phyloP scores from a whole-genome alignment of 345 rosid species.

The Acer yangbiense region DNA sequence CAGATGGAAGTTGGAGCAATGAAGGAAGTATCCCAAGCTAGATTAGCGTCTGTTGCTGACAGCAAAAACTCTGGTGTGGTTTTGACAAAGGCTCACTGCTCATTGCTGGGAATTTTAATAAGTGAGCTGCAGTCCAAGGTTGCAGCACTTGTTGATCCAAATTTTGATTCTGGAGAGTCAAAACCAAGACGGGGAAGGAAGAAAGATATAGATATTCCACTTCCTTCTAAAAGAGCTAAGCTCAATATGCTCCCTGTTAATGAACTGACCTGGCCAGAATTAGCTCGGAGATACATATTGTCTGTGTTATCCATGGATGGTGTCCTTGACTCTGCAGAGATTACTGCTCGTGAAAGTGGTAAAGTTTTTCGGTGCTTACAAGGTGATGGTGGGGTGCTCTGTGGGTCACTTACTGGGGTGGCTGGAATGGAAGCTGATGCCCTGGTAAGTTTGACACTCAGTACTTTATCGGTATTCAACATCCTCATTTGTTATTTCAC shows the following conservation, averaged over 20 bases:
- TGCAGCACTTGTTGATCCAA: slow-evolving; percentile 87
- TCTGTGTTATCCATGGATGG: slow-evolving; percentile 86
- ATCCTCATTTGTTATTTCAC: neutral
- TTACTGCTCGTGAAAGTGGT: slow-evolving; percentile 77
- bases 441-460: slow-evolving; percentile 57
- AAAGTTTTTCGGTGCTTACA: slow-evolving; percentile 88
- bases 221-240: slow-evolving; percentile 61
- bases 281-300: slow-evolving; percentile 83
- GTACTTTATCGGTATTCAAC: neutral
- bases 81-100: slow-evolving; percentile 65
- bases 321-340: slow-evolving; percentile 82
- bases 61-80: slow-evolving; percentile 48
- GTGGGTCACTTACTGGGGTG: slow-evolving; percentile 92
- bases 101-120: slow-evolving; percentile 69
- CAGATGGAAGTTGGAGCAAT: slow-evolving; percentile 43
- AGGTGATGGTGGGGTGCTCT: slow-evolving; percentile 98
- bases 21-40: slow-evolving; percentile 41
- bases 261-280: slow-evolving; percentile 93
- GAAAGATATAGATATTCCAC: slow-evolving; percentile 70
- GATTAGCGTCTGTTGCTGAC: slow-evolving; percentile 37
- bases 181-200: slow-evolving; percentile 81
- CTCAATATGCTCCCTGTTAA: slow-evolving; percentile 81
- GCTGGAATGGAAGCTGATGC: slow-evolving; percentile 99
- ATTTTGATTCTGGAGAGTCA: slow-evolving; percentile 79
- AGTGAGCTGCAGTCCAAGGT: slow-evolving; percentile 91